Percentiles rank a stretch among this genome's conserved stretches.
Conservation (phyloP, 352 stramenopile genomes). For the Globisporangium recalcitrans region DNA sequence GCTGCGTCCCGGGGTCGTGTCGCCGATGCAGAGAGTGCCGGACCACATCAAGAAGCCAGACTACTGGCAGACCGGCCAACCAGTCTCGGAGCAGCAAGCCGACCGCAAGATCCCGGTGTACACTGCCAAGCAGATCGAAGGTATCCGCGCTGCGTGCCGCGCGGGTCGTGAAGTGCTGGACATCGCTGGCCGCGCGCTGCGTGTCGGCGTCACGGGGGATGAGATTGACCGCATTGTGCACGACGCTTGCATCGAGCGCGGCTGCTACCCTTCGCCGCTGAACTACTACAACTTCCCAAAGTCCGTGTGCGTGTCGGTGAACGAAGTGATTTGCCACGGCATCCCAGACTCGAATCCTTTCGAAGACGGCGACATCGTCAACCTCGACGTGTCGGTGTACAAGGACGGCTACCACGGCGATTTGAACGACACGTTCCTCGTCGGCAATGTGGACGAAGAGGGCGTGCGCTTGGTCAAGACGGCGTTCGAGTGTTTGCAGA, state of each 20-base stretch:
- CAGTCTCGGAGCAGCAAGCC: conserved; percentile 57
- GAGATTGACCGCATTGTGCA: conserved; percentile 97
- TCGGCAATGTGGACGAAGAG: conserved; percentile 95
- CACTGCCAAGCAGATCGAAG: conserved; percentile 90
- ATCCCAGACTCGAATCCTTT: conserved; percentile 96
- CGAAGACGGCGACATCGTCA: conserved; percentile 97
- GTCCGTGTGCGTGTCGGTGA: conserved; percentile 86
- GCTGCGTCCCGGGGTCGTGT: conserved; percentile 80
- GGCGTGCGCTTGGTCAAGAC: conserved; percentile 90
- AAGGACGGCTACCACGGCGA: conserved; percentile 97
- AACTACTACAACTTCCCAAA: conserved; percentile 99
- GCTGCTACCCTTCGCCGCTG: conserved; percentile 95
- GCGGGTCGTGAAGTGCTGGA: conserved; percentile 94
- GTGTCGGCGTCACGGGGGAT: conserved; percentile 91
- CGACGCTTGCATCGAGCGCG: conserved; percentile 87
- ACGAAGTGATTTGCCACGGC: conserved; percentile 96
- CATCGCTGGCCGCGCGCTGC: conserved; percentile 85
- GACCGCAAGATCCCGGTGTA: conserved; percentile 91
- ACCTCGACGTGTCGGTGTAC: conserved; percentile 97
- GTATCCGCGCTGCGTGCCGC: conserved; percentile 89
- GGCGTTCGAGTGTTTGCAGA: conserved; percentile 91
- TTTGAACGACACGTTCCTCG: conserved; percentile 97
- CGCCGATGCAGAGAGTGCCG: conserved; percentile 68
- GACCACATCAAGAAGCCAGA: conserved; percentile 81
- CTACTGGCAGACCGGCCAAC: conserved; percentile 87